Base-by-base conservation (phyloP, 345 rosid species). In the Aquilaria sinensis region DNA sequence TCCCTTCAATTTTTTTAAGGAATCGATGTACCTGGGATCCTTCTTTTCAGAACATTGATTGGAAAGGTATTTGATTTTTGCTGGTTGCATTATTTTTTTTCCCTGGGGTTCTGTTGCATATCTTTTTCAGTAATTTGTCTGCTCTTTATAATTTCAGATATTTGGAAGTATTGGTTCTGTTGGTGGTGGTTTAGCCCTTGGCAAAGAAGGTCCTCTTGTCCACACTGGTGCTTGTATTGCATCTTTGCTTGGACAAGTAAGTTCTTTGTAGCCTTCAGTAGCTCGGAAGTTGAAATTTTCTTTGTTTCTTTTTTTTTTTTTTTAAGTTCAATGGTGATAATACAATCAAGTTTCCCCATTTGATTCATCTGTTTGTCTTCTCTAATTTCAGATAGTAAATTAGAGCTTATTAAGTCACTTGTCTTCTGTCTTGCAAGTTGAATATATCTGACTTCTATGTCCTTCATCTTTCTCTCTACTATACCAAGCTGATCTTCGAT, bases 181-280 rank as follows among this genome's bases (percentile, higher is more conserved):
- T 61, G 98, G 95, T 64, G 98, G 98, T 74, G 98, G 98, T 56
- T 82, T 93, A 68, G 98, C 97, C 51, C 80, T 90, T 69, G 98
- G 98, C 59, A 93, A 90, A 80, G 98, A 88, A 74, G 98, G 97
- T 15, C 98, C 98, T 60, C 92, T 93, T 59, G 97, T 90, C 68
- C 96, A 94, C 66, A 94, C 81, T 11, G 98, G 98, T 66, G 98
- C 98, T 59, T 93, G 98, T 77, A 93, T 93, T 73, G 97, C 96
- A 55, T 94, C 97, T n/a, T 80, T 94, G 82, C 90, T 90, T 75
- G 97, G 97, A 70, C 99, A 94, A 72, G 96, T 94, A 66, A 83
- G 87, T 30, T 45, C 15, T 53, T 54, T 15, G 47, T 23, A 10
- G 8, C 23, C 8, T 37, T 37, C 43, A 8, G 7, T 37, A 8